Percentiles rank a stretch among this genome's conserved stretches.
phyloP scores from a whole-genome alignment of 768 basidiomycete species.

The Imleria badia region DNA sequence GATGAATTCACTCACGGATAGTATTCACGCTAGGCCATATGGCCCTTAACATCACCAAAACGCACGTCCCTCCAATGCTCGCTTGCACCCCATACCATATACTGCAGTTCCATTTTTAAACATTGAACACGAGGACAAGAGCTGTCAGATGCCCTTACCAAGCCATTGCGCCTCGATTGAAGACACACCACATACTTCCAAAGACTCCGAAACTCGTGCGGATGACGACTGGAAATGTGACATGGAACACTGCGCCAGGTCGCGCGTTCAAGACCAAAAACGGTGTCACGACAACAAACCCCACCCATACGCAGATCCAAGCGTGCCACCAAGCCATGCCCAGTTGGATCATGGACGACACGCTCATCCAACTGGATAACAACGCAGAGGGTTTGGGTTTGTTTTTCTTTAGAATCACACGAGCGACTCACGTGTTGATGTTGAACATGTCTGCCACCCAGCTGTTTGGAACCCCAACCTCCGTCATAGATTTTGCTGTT shows the following conservation, averaged over 20 bases:
- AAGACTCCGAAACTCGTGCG: conserved; percentile 78
- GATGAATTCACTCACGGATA: conserved; percentile 48
- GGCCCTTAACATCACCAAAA: conserved; percentile 69
- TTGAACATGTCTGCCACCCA: conserved; percentile 85
- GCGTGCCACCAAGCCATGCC: conserved; percentile 85
- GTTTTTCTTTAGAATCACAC: neutral
- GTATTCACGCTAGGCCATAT: conserved; percentile 75
- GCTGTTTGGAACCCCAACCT: conserved; percentile 35
- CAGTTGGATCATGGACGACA: conserved; percentile 68
- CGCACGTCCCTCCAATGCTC: conserved; percentile 79
- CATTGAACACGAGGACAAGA: conserved; percentile 14
- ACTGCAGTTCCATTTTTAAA: conserved; percentile 34
- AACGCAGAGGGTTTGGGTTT: neutral
- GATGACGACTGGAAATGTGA: conserved; percentile 74
- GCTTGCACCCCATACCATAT: conserved; percentile 81
- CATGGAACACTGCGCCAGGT: conserved; percentile 73
- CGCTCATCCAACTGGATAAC: conserved; percentile 68
- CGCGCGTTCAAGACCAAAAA: conserved; percentile 78
- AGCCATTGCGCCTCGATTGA: conserved; percentile 72
- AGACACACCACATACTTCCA: conserved; percentile 77
- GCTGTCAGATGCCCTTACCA: conserved; percentile 47
- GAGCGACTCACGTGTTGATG: conserved; percentile 60
- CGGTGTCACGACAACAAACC: conserved; percentile 56
- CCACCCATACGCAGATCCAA: conserved; percentile 77
- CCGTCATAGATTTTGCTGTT: neutral